These are phyloP conservation scores for Cytospora chrysosperma DNA, from an alignment of 2,329 filamentous ascomycete species.

Conservation along the genomic window DNA sequence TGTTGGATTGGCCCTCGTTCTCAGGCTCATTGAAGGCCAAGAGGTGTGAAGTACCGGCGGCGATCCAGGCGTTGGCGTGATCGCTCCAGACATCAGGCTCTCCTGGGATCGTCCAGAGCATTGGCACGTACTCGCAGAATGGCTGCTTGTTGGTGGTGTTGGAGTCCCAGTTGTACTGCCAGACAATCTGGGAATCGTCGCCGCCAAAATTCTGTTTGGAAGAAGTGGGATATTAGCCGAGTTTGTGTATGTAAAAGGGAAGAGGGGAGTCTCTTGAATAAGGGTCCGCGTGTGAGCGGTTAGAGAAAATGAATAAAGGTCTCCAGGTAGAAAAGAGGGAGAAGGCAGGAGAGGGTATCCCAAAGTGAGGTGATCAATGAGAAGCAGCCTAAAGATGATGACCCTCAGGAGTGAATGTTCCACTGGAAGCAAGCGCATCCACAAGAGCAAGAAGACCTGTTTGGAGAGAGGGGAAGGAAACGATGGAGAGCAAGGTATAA, in stretches of 20 bases:
- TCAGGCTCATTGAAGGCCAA: slow-evolving; percentile 32
- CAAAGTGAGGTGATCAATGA: too few species aligned
- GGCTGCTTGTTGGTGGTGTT: slow-evolving; percentile 26
- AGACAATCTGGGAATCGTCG: slow-evolving; percentile 25
- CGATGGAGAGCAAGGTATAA: neutral
- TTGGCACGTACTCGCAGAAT: slow-evolving; percentile 28
- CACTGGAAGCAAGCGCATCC: too few species aligned
- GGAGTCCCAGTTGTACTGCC: slow-evolving; percentile 32
- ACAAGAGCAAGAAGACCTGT: too few species aligned
- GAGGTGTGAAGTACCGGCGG: slow-evolving; percentile 26
- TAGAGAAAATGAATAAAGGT: too few species aligned
- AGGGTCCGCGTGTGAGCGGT: too few species aligned
- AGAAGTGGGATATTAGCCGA: neutral
- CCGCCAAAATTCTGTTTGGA: slow-evolving; percentile 24
- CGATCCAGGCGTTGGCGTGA: slow-evolving; percentile 16
- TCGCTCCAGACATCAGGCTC: slow-evolving; percentile 25
- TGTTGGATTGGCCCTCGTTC: slow-evolving; percentile 24
- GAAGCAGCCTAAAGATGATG: too few species aligned
- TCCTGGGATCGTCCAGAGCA: slow-evolving; percentile 28
- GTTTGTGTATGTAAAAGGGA: too few species aligned
- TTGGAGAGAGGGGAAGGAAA: neutral
- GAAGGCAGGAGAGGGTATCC: too few species aligned
- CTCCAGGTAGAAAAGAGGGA: too few species aligned
- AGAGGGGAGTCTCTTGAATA: too few species aligned
- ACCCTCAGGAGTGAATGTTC: too few species aligned